Evolutionary conservation across 1,284 basidiomycete genomes (phyloP), one percentile per base, ranked within the genome.

Genomic region (Boletus mariae): DNA sequence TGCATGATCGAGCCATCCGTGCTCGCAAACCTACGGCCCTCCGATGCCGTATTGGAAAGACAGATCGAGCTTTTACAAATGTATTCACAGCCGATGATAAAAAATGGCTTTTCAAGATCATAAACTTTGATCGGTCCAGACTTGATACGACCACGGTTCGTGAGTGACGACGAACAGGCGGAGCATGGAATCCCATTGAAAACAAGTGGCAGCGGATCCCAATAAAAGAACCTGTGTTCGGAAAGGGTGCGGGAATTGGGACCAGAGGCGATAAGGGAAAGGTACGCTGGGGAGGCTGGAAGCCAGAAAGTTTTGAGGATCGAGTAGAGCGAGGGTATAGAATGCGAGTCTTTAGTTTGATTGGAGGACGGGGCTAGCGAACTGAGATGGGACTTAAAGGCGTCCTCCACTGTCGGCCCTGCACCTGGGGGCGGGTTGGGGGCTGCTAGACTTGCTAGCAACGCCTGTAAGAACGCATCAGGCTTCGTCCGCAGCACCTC

Each of bases 301-400:
- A 90, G 73, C 87, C 87, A 90, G 59, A 90, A 90, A 0, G 87
- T 88, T 65, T 85, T 86, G 41, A 89, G 73, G 54, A 85, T 78
- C 4, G 82, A 84, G 64, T 90, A 90, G 0, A 87, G 69, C 0
- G 80, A 79, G 0, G 86, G 86, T 42, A 85, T 83, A 13, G 78
- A 66, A 48, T 79, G 78, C n/a, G 71, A 57, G 43, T 68, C 67
- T 54, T 63, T 59, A 51, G 68, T 67, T 54, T 78, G 73, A 49
- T 74, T 63, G 59, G 70, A 60, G 20, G 73, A 67, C 2, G 77
- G 72, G 0, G 80, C 73, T 3, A 88, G 73, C 0, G 84, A 85
- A 47, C 73, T 76, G 13, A 89, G 76, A 57, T 88, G 86, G 1
- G 80, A 80, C 63, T 81, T 83, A 74, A 87, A 89, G 0, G 85